Conservation (phyloP, 345 rosid genomes). For the Boechera retrofracta region DNA sequence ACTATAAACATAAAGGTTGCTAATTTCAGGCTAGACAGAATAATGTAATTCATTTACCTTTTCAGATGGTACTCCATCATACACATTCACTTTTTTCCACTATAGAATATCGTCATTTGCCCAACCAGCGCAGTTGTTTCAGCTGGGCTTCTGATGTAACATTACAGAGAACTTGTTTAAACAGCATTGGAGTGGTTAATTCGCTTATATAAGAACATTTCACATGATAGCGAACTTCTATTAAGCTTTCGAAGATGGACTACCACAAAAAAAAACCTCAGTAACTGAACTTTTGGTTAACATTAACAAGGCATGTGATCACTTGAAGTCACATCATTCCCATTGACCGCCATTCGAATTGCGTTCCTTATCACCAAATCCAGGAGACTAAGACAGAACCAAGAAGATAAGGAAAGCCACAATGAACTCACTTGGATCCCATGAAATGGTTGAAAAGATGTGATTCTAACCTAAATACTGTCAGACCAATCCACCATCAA, state of each 20-base stretch:
- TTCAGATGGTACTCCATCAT: conserved; percentile 73
- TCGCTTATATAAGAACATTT: not conserved
- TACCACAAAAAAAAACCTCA: not conserved
- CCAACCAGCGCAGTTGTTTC: conserved; percentile 50
- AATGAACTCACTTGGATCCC: not conserved
- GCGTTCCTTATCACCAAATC: not conserved
- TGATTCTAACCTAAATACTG: not conserved
- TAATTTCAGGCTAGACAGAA: conserved; percentile 47
- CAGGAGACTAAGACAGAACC: not conserved
- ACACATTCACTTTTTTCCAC: conserved; percentile 84
- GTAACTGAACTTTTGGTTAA: not conserved
- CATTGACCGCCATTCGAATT: not conserved
- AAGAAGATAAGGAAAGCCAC: conserved; percentile 7
- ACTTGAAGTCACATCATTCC: not conserved
- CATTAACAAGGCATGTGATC: conserved; percentile 6
- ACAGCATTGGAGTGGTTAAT: conserved; percentile 7
- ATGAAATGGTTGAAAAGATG: too few species aligned
- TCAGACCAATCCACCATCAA: not conserved
- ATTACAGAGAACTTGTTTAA: conserved; percentile 21
- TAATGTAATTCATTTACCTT: conserved; percentile 64
- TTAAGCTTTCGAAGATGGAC: not conserved
- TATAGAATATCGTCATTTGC: conserved; percentile 89
- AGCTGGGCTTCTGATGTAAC: conserved; percentile 55
- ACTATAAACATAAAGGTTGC: conserved; percentile 31
- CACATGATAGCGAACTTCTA: conserved; percentile 8